Evolutionary conservation across 192 early-diverging fungal genomes (phyloP), one percentile per base, ranked within the genome.

Genomic region (Chytriomyces confervae): DNA sequence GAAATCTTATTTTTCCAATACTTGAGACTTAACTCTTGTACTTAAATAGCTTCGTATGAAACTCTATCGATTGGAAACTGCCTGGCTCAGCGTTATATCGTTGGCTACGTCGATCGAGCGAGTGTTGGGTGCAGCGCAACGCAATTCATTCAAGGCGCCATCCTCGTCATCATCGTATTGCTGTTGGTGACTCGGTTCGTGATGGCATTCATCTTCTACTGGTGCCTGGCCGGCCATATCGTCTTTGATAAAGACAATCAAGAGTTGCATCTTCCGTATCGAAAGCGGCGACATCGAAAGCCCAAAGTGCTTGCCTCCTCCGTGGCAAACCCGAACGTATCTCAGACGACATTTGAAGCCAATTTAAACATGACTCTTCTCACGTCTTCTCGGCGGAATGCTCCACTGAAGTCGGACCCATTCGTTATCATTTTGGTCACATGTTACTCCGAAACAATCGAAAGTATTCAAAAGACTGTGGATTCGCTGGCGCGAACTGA

Each of bases 391-490:
- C 18, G 18, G 3, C 63, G 63, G 10, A 65, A 65, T 24, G 63
- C 11, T 1, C 10, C 11, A 3, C 53, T 57, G 53, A 20, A 13
- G 20, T 13, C 13, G 16, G 53, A 57, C 20, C 53, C 53, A 18
- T 57, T n/a, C 5, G 45, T 65, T 8, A 76, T 95, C 66, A 88
- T 93, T 45, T 84, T 95, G 9, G 94, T 97, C 0, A 95, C 94
- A 1, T 96, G 95, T 81, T 97, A 97, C 81, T 96, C 95, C 23
- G 95, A 97, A 81, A 92, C 51, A 0, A 63, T n/a, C 18, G 76
- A 79, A 7, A 79, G 69, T 0, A 81, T 83, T 29, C 89, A 91
- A 45, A 92, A 85, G 10, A 96, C 95, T 5, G 85, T 94, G 61
- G 94, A 97, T 72, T 95, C 93, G 44, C 86, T 97, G 29, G 92